These are phyloP conservation scores for Tetrapisispora taiwanensis DNA, from an alignment of 805 yeast species.

Conservation along the genomic window DNA sequence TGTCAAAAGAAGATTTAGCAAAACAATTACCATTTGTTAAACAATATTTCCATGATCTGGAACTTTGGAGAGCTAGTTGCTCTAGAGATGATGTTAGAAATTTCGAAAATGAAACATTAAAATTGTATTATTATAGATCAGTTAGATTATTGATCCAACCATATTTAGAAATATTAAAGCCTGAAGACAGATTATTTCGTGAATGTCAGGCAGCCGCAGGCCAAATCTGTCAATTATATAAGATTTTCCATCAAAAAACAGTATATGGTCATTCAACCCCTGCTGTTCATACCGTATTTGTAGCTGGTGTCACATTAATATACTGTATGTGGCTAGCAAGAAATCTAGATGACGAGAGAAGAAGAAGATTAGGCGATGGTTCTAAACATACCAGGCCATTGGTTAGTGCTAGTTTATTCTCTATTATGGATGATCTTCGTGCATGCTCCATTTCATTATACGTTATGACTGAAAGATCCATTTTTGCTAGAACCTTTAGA, in stretches of 20 bases:
- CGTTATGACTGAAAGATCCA: constrained; percentile 57
- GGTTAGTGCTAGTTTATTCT: constrained; percentile 43
- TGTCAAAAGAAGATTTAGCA: constrained; percentile 10
- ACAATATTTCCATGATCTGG: constrained; percentile 42
- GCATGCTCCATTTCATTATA: constrained; percentile 56
- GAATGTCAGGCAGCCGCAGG: constrained; percentile 70
- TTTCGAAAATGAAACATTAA: constrained; percentile 49
- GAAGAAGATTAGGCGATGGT: constrained; percentile 45
- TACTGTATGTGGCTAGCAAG: constrained; percentile 60
- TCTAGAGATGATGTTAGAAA: constrained; percentile 29
- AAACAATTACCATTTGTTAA: constrained; percentile 44
- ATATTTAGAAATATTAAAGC: constrained; percentile 49
- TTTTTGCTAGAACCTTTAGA: constrained; percentile 50
- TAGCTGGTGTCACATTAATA: constrained; percentile 57
- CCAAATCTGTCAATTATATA: constrained; percentile 53
- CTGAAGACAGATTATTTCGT: constrained; percentile 47
- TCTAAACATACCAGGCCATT: constrained; percentile 53
- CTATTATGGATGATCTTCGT: constrained; percentile 51
- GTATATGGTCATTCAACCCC: constrained; percentile 55
- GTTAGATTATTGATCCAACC: constrained; percentile 56
- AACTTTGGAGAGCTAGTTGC: constrained; percentile 43
- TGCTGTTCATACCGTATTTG: constrained; percentile 57
- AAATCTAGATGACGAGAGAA: constrained; percentile 47
- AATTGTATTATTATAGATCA: constrained; percentile 49
- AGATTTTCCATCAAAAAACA: constrained; percentile 53